Base-by-base conservation (phyloP, 139 green algal species). In the Chlamydomonas sp. region DNA sequence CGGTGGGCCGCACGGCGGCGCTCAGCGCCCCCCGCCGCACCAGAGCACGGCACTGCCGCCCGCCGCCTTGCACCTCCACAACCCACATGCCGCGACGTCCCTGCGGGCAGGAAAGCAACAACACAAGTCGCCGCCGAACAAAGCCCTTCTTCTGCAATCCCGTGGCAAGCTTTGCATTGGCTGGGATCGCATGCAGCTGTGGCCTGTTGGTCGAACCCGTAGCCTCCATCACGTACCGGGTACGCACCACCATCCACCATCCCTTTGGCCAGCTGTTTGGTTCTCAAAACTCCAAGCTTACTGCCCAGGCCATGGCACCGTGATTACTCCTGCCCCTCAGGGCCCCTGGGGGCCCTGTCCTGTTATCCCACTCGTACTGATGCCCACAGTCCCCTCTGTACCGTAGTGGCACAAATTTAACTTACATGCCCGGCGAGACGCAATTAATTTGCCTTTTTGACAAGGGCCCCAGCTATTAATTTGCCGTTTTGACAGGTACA, bases 41-140 rank as follows among this genome's bases (percentile, higher is more conserved):
- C 49, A 85, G 64, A 63, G 64, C 64, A 3, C 79, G 79, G 66
- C 79, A 76, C 10, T 66, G 31, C 64, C 49, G 64, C 4, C 79
- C 79, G 5, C 79, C 79, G 64, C 79, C 79, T n/a, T 77, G 79
- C 3, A 85, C 64, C 79, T 85, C 79, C 49, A 76, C 79, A n/a
- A 85, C 79, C 79, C 79, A 85, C 64, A 85, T n/a, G 67, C 79
- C 79, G 6, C 79, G 79, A 49, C 79, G 79, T 63, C 79, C 79
- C 79, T 85, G 63, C 31, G n/a, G 66, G 12, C 6, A 59, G 31
- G 10, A 31, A 5, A 5, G 7, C 14, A 20, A 8, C 15, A 31
- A 16, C 64, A 14, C 20, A 31, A 14, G 69, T 76, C 14, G 5
- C 9, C 9, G 66, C 66, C 66, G 12, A 71, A 71, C 66, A 71